phyloP scores from a whole-genome alignment of 2,329 filamentous ascomycete genomes.

The Cephalotrichum gorgonifer region DNA sequence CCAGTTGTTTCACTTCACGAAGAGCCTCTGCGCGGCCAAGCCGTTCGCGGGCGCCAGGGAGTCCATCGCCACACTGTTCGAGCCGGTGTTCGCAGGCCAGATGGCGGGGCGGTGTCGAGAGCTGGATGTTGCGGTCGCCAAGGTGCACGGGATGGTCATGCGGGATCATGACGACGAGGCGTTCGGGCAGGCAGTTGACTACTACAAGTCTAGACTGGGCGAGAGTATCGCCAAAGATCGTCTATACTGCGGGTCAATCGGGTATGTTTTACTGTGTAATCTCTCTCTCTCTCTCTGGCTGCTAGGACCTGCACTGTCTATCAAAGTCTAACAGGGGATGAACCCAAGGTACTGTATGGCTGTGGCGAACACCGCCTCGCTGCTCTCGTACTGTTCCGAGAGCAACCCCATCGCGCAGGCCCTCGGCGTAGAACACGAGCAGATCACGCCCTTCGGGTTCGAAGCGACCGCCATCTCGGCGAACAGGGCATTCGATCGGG shows the following conservation, averaged over 20 bases:
- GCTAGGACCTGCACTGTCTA: background rate
- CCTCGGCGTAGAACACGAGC: background rate
- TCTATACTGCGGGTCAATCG: background rate
- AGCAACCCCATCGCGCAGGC: conserved; percentile 26
- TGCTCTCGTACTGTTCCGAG: conserved; percentile 11
- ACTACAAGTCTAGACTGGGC: conserved; percentile 18
- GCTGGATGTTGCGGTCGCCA: conserved; percentile 51
- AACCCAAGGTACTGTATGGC: background rate
- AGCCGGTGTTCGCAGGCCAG: conserved; percentile 40
- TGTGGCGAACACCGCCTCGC: background rate
- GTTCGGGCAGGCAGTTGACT: conserved; percentile 31
- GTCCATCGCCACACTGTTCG: conserved; percentile 59
- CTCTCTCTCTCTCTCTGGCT: background rate
- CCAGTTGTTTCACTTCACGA: conserved; percentile 59
- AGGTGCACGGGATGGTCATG: conserved; percentile 47
- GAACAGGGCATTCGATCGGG: background rate
- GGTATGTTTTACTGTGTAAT: background rate
- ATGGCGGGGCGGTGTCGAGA: conserved; percentile 19
- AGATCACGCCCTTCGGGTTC: background rate
- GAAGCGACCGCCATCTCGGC: background rate
- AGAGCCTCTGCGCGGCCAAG: too few species aligned
- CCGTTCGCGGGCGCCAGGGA: conserved; percentile 56
- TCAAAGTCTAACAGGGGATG: background rate
- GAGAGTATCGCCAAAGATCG: conserved; percentile 10
- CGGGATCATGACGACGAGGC: background rate